Evolutionary conservation across 306 rosid genomes (phyloP).

Genomic region (Hippophae gyantsensis): DNA sequence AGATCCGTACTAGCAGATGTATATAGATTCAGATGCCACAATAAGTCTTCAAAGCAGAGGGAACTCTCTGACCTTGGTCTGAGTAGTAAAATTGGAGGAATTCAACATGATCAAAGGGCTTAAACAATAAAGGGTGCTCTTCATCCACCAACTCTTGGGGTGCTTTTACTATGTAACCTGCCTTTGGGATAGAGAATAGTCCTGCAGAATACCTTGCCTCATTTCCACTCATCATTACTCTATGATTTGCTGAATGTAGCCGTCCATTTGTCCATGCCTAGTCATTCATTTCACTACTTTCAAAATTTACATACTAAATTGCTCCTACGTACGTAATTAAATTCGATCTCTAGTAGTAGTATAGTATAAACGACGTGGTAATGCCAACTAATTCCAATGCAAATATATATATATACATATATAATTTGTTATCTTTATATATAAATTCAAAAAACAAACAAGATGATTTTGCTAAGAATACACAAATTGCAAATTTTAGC

Average conservation of each 20-base stretch:
- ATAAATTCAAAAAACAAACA: too few species aligned
- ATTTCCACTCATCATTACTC: conserved; percentile 63
- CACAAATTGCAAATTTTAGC: too few species aligned
- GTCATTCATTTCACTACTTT: not conserved
- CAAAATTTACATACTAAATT: not conserved
- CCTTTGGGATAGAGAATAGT: conserved; percentile 49
- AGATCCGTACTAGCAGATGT: not conserved
- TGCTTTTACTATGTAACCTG: conserved; percentile 37
- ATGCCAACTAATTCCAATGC: too few species aligned
- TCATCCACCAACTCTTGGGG: conserved; percentile 64
- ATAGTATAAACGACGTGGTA: too few species aligned
- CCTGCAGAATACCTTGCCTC: conserved; percentile 55
- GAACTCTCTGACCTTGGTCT: conserved; percentile 34
- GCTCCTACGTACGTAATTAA: too few species aligned
- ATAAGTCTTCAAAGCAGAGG: conserved; percentile 31
- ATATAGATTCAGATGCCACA: conserved; percentile 35
- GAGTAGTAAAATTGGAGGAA: conserved; percentile 36
- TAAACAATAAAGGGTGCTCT: conserved; percentile 52
- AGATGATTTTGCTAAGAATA: too few species aligned
- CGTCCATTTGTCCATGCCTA: conserved; percentile 77
- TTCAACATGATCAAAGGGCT: conserved; percentile 46
- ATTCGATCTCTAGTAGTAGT: too few species aligned
- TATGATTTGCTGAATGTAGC: conserved; percentile 45
- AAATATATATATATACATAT: too few species aligned
- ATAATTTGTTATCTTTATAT: too few species aligned